Base-by-base conservation (phyloP, 2,329 filamentous ascomycete species). In the Endoconidiophora laricicola region DNA sequence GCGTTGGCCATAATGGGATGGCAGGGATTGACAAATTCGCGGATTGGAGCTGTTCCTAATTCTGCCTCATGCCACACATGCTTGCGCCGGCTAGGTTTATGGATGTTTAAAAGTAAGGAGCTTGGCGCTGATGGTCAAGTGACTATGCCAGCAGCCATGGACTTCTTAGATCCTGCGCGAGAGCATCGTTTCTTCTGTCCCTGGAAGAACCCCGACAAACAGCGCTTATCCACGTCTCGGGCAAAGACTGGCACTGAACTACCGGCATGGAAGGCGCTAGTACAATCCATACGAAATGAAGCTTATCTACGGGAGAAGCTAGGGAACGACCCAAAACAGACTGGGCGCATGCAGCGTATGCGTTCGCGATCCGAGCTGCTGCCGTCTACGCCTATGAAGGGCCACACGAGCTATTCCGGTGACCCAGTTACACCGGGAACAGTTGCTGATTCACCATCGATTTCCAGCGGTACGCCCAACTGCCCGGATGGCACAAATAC, bases 101-200 rank as follows among this genome's bases (percentile, higher is more conserved):
- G 91, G 91, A 82, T 98, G 69, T 96, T 94, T 62, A 83, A 79
- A 59, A 81, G 79, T 62, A 87, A 81, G 63, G 75, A 77, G 58
- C 73, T 82, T 26, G 72, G 76, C 52, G 66, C 68, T 1, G 63
- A 66, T 14, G 71, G 70, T 0, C 64, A 71, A 36, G 65, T 79
- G 7, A 63, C 80, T 9, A 69, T 74, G 3, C 72, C 74, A 1
- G 74, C 79, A 2, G 73, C 74, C 1, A 80, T 83, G 71, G 73
- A 76, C 56, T 69, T 75, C 50, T 70, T 91, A 1, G 79, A 90
- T 58, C 77, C 79, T 3, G 65, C 81, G 2, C 71, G 72, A 4
- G 82, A 88, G 61, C 85, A 91, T 62, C 77, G 86, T 54, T 83
- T 86, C 59, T 91, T 88, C 59, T 91, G 85, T 57, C 85, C 85